Evolutionary conservation across 2,329 filamentous ascomycete species (phyloP), one percentile per base, ranked within the genome.

Genomic region (Sporothrix mexicana): DNA sequence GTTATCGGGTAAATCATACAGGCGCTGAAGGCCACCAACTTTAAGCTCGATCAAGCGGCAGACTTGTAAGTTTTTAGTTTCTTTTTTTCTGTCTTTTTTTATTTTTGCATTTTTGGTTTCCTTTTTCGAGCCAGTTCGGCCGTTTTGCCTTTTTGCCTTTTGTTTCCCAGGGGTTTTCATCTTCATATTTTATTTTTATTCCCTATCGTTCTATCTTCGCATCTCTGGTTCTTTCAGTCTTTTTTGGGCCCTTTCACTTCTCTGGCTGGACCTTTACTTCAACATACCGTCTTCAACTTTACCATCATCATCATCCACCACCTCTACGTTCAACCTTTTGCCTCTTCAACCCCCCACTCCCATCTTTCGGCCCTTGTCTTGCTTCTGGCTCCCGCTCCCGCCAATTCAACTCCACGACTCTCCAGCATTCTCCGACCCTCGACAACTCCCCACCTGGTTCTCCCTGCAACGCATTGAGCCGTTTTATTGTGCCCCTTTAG

Each of bases 21-120:
- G 86, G 87, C 81, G 75, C 81, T 87, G 25, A 88, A 84, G 76
- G 82, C 80, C 64, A 78, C 83, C 6, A 81, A 82, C 62, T 89
- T 85, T 78, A 86, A 84, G 77, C 78, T 88, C 7, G 84, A 88
- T 72, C 82, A 86, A 73, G 87, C 87, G 53, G 80, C 88, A 67
- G 86, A 89, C 81, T 80, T 84, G 88, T 89, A 83, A 88, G 88
- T 88, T 15, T 25, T 36, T 36, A 36, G 30, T 36, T 36, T 43
- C n/a, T 15, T 25, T 69, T 67, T 76, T 72, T 57, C 76, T 74
- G 53, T 68, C 47, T 62, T 68, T 74, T 68, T 75, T 64, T 69
- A 47, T 66, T 43, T 70, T 72, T 73, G 77, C 74, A 78, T 73
- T 47, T 64, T 61, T 73, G 51, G 49, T 13, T 51, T 45, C 69